Percentiles rank a stretch among this genome's conserved stretches.
Conservation (phyloP, 495 filamentous ascomycete species). For the Baudoinia panamericana region DNA sequence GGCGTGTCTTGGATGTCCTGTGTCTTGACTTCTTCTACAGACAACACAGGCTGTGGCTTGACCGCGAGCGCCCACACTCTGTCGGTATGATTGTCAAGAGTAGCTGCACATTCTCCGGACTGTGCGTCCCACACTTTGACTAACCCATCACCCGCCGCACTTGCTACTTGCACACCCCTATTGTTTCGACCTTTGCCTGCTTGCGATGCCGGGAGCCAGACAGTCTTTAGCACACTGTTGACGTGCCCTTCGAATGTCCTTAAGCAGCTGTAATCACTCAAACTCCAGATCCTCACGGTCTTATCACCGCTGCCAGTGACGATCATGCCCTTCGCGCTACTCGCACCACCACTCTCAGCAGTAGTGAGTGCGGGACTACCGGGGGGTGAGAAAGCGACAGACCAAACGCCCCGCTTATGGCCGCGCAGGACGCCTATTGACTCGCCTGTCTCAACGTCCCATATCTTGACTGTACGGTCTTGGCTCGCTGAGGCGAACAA, state of each 20-base stretch:
- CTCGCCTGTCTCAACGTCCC: constrained; percentile 78
- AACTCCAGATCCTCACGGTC: constrained; percentile 88
- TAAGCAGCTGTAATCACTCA: constrained; percentile 84
- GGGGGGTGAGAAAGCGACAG: constrained; percentile 71
- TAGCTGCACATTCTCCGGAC: constrained; percentile 66
- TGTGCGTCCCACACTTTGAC: constrained; percentile 89
- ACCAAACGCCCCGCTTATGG: constrained; percentile 90
- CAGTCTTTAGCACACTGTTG: constrained; percentile 83
- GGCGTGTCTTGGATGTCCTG: not conserved
- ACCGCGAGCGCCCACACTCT: constrained; percentile 76
- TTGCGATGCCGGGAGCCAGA: constrained; percentile 61
- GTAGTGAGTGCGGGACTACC: constrained; percentile 59
- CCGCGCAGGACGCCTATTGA: constrained; percentile 78
- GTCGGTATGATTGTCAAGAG: constrained; percentile 91
- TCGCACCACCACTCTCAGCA: constrained; percentile 46
- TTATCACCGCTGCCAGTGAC: constrained; percentile 89
- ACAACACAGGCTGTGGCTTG: constrained; percentile 41
- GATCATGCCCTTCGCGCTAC: constrained; percentile 56
- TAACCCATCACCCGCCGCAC: constrained; percentile 85
- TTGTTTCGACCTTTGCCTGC: constrained; percentile 31
- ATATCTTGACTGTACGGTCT: constrained; percentile 93
- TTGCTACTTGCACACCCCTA: constrained; percentile 53
- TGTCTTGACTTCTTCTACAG: constrained; percentile 1
- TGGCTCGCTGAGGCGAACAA: constrained; percentile 92
- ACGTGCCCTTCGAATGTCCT: constrained; percentile 93